Evolutionary conservation across 768 basidiomycete species (phyloP).

Genomic region (Cubamyces sp.): DNA sequence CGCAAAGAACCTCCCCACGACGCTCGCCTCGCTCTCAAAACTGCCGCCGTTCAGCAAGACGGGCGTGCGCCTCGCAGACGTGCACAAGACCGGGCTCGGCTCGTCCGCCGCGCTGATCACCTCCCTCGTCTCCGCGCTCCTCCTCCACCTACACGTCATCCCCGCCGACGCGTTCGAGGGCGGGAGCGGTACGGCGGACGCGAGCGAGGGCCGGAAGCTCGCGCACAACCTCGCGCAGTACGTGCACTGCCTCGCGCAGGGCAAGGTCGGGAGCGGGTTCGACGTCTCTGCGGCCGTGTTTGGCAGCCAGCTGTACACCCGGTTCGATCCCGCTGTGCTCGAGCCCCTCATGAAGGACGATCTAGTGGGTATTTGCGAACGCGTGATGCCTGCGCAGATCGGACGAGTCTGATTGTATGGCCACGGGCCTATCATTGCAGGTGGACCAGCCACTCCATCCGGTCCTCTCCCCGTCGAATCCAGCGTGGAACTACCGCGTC

Average conservation of each 20-base stretch:
- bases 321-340: constrained; percentile 79
- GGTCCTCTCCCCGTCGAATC: constrained; percentile 65
- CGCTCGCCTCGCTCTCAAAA: constrained; percentile 61
- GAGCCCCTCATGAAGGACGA: constrained; percentile 64
- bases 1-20: constrained; percentile 60
- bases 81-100: constrained; percentile 98
- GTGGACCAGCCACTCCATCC: constrained; percentile 43
- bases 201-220: constrained; percentile 54
- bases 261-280: constrained; percentile 97
- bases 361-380: constrained; percentile 39
- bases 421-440: neutral
- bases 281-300: constrained; percentile 94
- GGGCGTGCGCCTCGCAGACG: constrained; percentile 68
- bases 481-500: constrained; percentile 73
- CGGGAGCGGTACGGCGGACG: constrained; percentile 28
- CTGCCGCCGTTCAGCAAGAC: constrained; percentile 81
- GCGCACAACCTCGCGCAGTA: constrained; percentile 95
- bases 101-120: constrained; percentile 98
- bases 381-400: neutral
- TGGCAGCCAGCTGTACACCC: constrained; percentile 91
- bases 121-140: constrained; percentile 84
- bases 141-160: constrained; percentile 75
- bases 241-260: constrained; percentile 94
- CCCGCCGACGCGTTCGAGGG: constrained; percentile 49
- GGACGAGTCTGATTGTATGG: too few relatives aligned